Conservation (phyloP, 2,329 filamentous ascomycete species). For the Didymellaceae sp. region DNA sequence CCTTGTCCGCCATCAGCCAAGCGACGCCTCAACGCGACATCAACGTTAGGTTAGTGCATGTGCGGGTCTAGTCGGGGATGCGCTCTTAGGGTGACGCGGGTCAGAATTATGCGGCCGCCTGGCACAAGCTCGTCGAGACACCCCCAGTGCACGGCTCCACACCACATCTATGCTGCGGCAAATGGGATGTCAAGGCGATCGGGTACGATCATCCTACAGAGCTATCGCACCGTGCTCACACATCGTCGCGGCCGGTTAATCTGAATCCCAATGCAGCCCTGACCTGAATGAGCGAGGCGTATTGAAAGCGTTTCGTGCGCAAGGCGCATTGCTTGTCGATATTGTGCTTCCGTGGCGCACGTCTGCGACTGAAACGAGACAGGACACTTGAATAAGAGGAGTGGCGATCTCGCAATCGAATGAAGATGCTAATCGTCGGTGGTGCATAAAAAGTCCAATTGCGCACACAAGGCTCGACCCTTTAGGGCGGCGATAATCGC, state of each 20-base stretch:
- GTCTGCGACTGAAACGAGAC: slow-evolving; percentile 15
- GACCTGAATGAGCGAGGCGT: slow-evolving; percentile 32
- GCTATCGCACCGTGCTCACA: slow-evolving; percentile 30
- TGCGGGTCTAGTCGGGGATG: slow-evolving; percentile 41
- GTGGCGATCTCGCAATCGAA: slow-evolving; percentile 34
- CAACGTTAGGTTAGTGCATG: slow-evolving; percentile 41
- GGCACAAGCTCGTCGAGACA: slow-evolving; percentile 25
- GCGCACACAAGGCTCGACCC: slow-evolving; percentile 42
- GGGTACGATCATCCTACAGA: slow-evolving; percentile 33
- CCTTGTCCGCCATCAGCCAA: slow-evolving; percentile 37
- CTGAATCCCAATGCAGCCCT: slow-evolving; percentile 35
- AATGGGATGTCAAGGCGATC: slow-evolving; percentile 43
- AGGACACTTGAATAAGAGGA: slow-evolving; percentile 43
- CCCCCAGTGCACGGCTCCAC: slow-evolving; percentile 30
- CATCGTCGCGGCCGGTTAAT: slow-evolving; percentile 41
- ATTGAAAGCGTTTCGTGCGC: slow-evolving; percentile 40
- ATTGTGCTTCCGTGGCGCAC: slow-evolving; percentile 40
- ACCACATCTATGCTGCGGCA: slow-evolving; percentile 36
- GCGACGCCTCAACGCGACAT: slow-evolving; percentile 32
- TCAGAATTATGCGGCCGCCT: slow-evolving; percentile 40
- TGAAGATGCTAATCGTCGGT: slow-evolving; percentile 35
- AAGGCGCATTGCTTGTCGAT: slow-evolving; percentile 34
- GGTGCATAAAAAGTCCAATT: slow-evolving; percentile 42
- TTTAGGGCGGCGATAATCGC: slow-evolving; percentile 42
- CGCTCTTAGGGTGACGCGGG: slow-evolving; percentile 34